phyloP scores from a whole-genome alignment of 257 asterid species.

The Solanum pinnatisectum region DNA sequence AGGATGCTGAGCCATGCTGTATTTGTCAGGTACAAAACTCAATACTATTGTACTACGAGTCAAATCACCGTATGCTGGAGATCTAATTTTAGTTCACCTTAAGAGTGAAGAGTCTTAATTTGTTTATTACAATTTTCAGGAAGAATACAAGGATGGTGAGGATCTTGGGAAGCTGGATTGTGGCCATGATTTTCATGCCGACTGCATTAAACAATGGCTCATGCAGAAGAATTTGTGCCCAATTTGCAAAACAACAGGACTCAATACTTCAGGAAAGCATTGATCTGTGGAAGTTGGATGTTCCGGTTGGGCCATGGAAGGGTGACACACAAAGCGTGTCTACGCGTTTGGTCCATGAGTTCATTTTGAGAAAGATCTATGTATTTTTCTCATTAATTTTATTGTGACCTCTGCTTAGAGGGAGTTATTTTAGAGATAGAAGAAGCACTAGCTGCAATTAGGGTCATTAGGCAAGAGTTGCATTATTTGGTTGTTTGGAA shows the following conservation, averaged over 20 bases:
- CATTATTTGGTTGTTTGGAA: neutral
- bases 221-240: constrained; percentile 39
- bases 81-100: neutral
- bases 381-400: constrained; percentile 1
- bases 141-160: constrained; percentile 27
- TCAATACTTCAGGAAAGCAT: constrained; percentile 10
- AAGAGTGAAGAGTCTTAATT: neutral
- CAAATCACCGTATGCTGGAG: neutral
- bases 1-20: constrained; percentile 33
- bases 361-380: neutral
- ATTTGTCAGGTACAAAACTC: constrained; percentile 27
- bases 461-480: neutral
- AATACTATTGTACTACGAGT: neutral
- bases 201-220: constrained; percentile 40
- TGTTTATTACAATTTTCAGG: constrained; percentile 16
- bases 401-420: neutral
- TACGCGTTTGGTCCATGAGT: neutral
- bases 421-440: neutral
- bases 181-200: constrained; percentile 32
- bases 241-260: constrained; percentile 34
- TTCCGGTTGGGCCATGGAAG: neutral
- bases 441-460: neutral
- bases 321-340: neutral
- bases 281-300: neutral
- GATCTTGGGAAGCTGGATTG: constrained; percentile 34